These are phyloP conservation scores for Taphrina pruni DNA, from an alignment of 1,139 yeast species.

Conservation along the genomic window DNA sequence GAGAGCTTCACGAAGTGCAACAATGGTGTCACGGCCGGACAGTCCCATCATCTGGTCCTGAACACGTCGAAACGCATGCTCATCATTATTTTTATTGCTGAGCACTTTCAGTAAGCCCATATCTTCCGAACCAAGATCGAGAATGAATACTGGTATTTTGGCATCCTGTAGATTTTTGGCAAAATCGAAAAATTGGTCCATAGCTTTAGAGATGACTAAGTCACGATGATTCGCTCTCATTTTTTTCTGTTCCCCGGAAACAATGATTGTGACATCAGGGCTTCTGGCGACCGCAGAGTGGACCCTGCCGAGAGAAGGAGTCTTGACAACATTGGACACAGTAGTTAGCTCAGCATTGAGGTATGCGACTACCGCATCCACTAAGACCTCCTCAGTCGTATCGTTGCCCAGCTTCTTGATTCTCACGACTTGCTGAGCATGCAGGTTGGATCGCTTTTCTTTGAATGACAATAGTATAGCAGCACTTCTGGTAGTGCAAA, in stretches of 20 bases:
- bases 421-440: slow-evolving; percentile 59
- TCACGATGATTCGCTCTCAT: slow-evolving; percentile 74
- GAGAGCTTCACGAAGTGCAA: neutral
- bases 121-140: slow-evolving; percentile 82
- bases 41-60: neutral
- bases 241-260: slow-evolving; percentile 56
- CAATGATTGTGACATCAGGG: slow-evolving; percentile 51
- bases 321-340: neutral
- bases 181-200: slow-evolving; percentile 63
- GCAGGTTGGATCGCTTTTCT: slow-evolving; percentile 1
- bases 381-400: slow-evolving; percentile 72
- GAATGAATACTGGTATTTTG: slow-evolving; percentile 64
- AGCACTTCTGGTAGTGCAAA: neutral
- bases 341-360: slow-evolving; percentile 58
- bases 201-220: slow-evolving; percentile 77
- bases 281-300: slow-evolving; percentile 31
- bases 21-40: neutral
- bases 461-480: slow-evolving; percentile 6
- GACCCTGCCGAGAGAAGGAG: neutral
- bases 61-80: slow-evolving; percentile 1
- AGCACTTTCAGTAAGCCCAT: slow-evolving; percentile 49
- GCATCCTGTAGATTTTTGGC: slow-evolving; percentile 64
- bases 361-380: slow-evolving; percentile 65
- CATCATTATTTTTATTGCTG: neutral
- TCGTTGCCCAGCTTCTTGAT: slow-evolving; percentile 66